Conservation (phyloP, 306 rosid genomes). For the Fragaria iinumae region DNA sequence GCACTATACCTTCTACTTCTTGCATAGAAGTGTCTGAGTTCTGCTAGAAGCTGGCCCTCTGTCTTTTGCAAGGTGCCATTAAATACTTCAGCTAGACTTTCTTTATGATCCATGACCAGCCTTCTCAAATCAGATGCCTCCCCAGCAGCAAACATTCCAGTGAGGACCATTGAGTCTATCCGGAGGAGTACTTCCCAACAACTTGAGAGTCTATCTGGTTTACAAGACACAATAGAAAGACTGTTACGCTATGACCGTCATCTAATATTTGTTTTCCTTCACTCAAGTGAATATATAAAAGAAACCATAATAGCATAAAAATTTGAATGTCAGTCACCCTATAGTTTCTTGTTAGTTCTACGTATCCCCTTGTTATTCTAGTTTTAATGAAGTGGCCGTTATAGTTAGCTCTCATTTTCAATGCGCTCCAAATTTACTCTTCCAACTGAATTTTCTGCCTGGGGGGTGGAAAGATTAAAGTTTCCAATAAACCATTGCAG, state of each 20-base stretch:
- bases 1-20: slow-evolving; percentile 50
- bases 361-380: background rate
- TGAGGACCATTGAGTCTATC: slow-evolving; percentile 78
- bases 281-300: background rate
- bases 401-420: background rate
- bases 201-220: slow-evolving; percentile 60
- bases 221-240: slow-evolving; percentile 30
- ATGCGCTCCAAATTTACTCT: background rate
- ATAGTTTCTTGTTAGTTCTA: background rate
- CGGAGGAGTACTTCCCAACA: slow-evolving; percentile 77
- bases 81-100: slow-evolving; percentile 49
- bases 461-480: background rate
- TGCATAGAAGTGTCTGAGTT: slow-evolving; percentile 56
- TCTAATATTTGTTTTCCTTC: background rate
- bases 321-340: too few species aligned
- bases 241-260: slow-evolving; percentile 14
- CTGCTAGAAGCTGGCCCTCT: slow-evolving; percentile 63
- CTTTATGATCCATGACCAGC: slow-evolving; percentile 55
- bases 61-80: slow-evolving; percentile 29
- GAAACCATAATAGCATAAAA: background rate
- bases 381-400: background rate
- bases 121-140: slow-evolving; percentile 73
- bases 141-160: slow-evolving; percentile 41
- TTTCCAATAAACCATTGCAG: too few species aligned
- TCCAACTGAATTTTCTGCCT: background rate